Percentiles rank a stretch among this genome's conserved stretches.
phyloP scores from a whole-genome alignment of 176 grass and related monocot genomes.

The Pontederia paniculata region DNA sequence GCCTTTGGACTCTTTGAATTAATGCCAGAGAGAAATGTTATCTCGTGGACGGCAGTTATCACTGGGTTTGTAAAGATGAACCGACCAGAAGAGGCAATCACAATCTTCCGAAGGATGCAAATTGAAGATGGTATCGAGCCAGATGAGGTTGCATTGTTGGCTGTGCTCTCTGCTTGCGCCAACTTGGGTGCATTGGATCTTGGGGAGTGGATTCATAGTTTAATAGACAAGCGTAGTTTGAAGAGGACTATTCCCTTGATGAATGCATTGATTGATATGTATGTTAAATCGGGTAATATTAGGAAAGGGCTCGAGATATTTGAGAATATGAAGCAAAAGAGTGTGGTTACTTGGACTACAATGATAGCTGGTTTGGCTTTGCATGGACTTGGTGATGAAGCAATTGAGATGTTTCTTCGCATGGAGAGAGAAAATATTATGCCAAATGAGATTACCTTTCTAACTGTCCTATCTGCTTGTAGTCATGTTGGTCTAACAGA shows the following conservation, averaged over 20 bases:
- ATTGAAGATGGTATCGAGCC: constrained; percentile 46
- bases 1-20: constrained; percentile 41
- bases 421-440: constrained; percentile 58
- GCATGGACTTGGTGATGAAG: constrained; percentile 53
- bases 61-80: constrained; percentile 39
- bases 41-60: constrained; percentile 60
- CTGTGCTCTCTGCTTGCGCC: constrained; percentile 49
- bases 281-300: constrained; percentile 54
- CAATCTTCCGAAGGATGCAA: constrained; percentile 71
- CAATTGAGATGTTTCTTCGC: constrained; percentile 42
- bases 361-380: constrained; percentile 58
- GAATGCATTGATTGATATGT: constrained; percentile 80
- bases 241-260: constrained; percentile 29
- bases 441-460: constrained; percentile 58
- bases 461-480: constrained; percentile 56
- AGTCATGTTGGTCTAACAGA: constrained; percentile 43
- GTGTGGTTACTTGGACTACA: constrained; percentile 52
- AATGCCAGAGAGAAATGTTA: constrained; percentile 54
- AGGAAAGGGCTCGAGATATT: constrained; percentile 51
- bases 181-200: constrained; percentile 59
- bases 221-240: constrained; percentile 26
- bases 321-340: constrained; percentile 51
- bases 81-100: constrained; percentile 34
- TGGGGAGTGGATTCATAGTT: constrained; percentile 64
- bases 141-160: constrained; percentile 49